Conservation (phyloP, 2,329 filamentous ascomycete species). For the Venturia nashicola region DNA sequence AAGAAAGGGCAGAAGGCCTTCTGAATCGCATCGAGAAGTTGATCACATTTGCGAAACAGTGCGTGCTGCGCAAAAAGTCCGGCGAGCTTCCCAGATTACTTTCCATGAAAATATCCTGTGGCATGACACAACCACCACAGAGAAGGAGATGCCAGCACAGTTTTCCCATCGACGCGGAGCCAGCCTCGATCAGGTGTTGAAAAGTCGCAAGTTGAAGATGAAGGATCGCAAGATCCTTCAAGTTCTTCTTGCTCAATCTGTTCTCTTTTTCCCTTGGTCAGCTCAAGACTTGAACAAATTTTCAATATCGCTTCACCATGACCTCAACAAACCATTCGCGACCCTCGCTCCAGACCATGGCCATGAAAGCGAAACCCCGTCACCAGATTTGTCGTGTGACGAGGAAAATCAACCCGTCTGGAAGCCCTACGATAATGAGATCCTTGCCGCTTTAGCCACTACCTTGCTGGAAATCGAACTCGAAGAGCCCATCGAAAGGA, state of each 20-base stretch:
- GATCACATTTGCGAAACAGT: not conserved
- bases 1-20: not conserved
- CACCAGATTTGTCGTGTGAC: not conserved
- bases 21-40: not conserved
- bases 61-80: not conserved
- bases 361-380: not conserved
- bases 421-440: not conserved
- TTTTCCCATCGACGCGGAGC: not conserved
- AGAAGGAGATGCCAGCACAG: not conserved
- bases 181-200: constrained; percentile 4
- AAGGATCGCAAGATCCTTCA: constrained; percentile 7
- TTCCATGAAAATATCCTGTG: not conserved
- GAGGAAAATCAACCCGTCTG: not conserved
- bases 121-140: not conserved
- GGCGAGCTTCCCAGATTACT: not conserved
- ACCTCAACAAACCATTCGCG: constrained; percentile 6
- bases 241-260: constrained; percentile 8
- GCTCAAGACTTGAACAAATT: not conserved
- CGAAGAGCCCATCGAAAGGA: constrained; percentile 1
- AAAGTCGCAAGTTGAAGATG: not conserved
- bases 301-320: not conserved
- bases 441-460: constrained; percentile 2
- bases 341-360: not conserved
- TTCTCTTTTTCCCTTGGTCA: not conserved
- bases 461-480: constrained; percentile 8